A percentile compares a stretch with the other conserved stretches of the same genome.
These are phyloP conservation scores for Leishmania amazonensis DNA, from an alignment of 208 protist genomes.

Conservation along the genomic window DNA sequence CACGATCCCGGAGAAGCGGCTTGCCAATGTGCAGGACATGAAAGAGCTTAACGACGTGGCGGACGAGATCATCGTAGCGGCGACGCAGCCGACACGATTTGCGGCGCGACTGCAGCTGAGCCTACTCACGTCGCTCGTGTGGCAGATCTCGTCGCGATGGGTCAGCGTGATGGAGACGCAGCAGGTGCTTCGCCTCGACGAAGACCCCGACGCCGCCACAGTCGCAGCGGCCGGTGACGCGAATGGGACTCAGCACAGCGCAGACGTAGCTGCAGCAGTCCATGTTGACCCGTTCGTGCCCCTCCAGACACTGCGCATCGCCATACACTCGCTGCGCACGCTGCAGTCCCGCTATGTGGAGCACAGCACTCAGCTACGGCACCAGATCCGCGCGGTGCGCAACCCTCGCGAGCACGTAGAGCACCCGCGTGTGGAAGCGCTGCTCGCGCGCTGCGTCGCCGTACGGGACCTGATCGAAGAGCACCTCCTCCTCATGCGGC, in stretches of 20 bases:
- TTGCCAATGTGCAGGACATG: slow-evolving; percentile 34
- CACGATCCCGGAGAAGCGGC: slow-evolving; percentile 59
- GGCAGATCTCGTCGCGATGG: slow-evolving; percentile 48
- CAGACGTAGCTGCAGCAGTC: neutral
- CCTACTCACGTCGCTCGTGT: slow-evolving; percentile 57
- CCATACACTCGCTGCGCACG: slow-evolving; percentile 36
- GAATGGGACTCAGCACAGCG: neutral
- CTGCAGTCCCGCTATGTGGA: slow-evolving; percentile 53
- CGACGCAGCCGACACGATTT: slow-evolving; percentile 48
- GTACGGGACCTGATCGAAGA: slow-evolving; percentile 53
- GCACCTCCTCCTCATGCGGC: slow-evolving; percentile 50
- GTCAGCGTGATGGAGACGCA: slow-evolving; percentile 45
- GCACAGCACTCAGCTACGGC: slow-evolving; percentile 32
- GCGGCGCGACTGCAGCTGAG: slow-evolving; percentile 47
- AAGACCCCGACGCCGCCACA: slow-evolving; percentile 20
- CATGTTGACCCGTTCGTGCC: slow-evolving; percentile 14
- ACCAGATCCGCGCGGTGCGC: slow-evolving; percentile 30
- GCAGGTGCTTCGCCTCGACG: slow-evolving; percentile 42
- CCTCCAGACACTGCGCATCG: slow-evolving; percentile 37
- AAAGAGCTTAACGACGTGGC: slow-evolving; percentile 30
- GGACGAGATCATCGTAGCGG: slow-evolving; percentile 46
- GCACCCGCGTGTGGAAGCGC: slow-evolving; percentile 48
- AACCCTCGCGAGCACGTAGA: slow-evolving; percentile 17
- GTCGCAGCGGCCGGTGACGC: slow-evolving; percentile 4
- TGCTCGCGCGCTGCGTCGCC: slow-evolving; percentile 43